Evolutionary conservation across 176 grass and related monocot genomes (phyloP).

Genomic region (Neostapfia colusana): DNA sequence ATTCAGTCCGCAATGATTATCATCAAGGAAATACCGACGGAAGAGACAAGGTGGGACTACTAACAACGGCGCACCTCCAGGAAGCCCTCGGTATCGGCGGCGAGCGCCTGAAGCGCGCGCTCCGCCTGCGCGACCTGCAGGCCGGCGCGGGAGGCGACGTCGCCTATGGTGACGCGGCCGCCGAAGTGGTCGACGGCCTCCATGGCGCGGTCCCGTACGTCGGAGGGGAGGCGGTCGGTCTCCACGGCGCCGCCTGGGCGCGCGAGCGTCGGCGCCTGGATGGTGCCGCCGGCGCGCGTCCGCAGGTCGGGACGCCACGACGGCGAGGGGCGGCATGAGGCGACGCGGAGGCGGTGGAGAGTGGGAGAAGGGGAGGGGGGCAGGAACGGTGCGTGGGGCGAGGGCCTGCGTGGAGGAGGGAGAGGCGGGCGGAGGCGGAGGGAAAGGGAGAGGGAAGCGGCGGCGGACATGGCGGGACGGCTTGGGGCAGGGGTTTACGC

Average conservation of each 20-base stretch:
- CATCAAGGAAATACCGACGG: not conserved
- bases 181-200: constrained; percentile 77
- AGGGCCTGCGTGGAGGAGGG: constrained; percentile 31
- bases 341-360: constrained; percentile 32
- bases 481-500: constrained; percentile 29
- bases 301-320: constrained; percentile 29
- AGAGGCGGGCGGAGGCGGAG: constrained; percentile 37
- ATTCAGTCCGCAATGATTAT: constrained; percentile 30
- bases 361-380: constrained; percentile 19
- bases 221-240: constrained; percentile 87
- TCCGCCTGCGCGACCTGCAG: constrained; percentile 73
- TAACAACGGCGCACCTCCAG: constrained; percentile 70
- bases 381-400: constrained; percentile 35
- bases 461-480: constrained; percentile 43
- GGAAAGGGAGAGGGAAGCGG: constrained; percentile 51
- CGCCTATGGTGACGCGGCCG: constrained; percentile 83
- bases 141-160: constrained; percentile 73
- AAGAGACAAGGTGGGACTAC: not conserved
- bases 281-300: constrained; percentile 38
- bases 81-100: constrained; percentile 91
- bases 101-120: constrained; percentile 88
- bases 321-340: constrained; percentile 25
- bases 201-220: constrained; percentile 76
- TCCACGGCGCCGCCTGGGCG: constrained; percentile 72
- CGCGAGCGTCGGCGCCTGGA: constrained; percentile 50